phyloP scores from a whole-genome alignment of 2,329 filamentous ascomycete species.

The Rutstroemia sp. region DNA sequence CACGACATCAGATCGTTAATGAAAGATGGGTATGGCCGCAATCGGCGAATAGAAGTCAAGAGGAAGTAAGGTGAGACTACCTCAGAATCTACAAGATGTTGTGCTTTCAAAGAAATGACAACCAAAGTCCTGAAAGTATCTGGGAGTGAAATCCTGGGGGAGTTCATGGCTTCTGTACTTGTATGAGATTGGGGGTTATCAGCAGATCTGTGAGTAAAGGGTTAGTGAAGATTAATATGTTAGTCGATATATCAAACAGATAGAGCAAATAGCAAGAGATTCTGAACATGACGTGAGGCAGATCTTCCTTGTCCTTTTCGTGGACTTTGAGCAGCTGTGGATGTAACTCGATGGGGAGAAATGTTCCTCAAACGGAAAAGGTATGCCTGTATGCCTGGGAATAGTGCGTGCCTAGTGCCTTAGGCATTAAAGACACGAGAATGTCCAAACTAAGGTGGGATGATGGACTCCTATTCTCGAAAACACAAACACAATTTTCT shows the following conservation, averaged over 20 bases:
- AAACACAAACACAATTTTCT: no score
- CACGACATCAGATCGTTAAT: conserved; percentile 7
- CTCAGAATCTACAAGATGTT: neutral
- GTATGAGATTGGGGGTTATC: neutral
- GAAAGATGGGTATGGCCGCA: conserved; percentile 6
- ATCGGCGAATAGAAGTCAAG: neutral
- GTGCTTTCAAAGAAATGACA: neutral
- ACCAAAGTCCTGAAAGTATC: neutral
- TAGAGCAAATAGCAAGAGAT: conserved; percentile 8
- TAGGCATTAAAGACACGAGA: no score
- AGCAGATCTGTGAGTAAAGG: neutral
- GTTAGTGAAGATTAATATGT: conserved; percentile 1
- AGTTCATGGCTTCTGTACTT: conserved; percentile 8
- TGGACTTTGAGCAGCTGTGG: no score
- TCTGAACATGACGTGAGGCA: neutral
- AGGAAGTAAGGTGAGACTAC: neutral
- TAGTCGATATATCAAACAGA: conserved; percentile 6
- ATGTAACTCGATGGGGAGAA: neutral
- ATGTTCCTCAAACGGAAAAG: conserved; percentile 4
- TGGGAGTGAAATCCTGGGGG: neutral
- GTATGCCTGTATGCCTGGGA: neutral
- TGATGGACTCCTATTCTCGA: no score
- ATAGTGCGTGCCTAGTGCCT: neutral
- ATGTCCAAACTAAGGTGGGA: no score
- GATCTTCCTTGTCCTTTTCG: neutral